A percentile compares a stretch with the other conserved stretches of the same genome.
Evolutionary conservation across 1,139 yeast genomes (phyloP).

Genomic region (Suhomyces yuchorum): DNA sequence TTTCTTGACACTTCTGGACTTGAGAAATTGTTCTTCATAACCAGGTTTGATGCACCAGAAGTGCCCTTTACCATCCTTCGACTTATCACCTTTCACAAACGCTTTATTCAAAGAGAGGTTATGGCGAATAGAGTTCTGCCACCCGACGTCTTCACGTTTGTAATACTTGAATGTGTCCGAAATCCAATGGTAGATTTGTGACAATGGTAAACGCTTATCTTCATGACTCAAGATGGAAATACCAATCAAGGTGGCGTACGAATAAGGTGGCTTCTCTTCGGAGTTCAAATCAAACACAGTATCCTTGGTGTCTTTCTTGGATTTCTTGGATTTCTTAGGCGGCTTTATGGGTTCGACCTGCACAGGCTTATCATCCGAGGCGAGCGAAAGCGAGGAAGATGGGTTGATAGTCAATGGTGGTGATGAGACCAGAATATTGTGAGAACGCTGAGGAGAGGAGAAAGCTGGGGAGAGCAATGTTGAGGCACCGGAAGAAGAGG

Average conservation of each 20-base stretch:
- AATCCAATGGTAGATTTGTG: constrained; percentile 94
- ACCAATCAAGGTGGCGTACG: constrained; percentile 92
- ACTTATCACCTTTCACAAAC: constrained; percentile 85
- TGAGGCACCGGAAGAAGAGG: constrained; percentile 7
- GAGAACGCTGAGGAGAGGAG: constrained; percentile 42
- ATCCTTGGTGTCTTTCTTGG: constrained; percentile 31
- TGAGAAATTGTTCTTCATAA: constrained; percentile 78
- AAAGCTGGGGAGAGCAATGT: constrained; percentile 50
- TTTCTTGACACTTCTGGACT: constrained; percentile 55
- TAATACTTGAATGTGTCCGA: constrained; percentile 84
- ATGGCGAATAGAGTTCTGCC: constrained; percentile 92
- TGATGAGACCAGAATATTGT: constrained; percentile 6
- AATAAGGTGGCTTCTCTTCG: constrained; percentile 80
- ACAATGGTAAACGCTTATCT: constrained; percentile 74
- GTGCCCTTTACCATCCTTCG: constrained; percentile 95
- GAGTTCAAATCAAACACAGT: constrained; percentile 45
- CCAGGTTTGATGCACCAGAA: constrained; percentile 92
- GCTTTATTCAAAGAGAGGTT: constrained; percentile 84
- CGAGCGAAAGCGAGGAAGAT: constrained; percentile 17
- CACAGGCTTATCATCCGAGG: constrained; percentile 4
- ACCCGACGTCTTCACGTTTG: constrained; percentile 83
- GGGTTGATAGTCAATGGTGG: constrained; percentile 21
- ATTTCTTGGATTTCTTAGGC: constrained; percentile 27
- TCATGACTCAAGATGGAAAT: constrained; percentile 90
- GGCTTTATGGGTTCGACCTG: constrained; percentile 10